These are phyloP conservation scores for Chimonanthus praecox DNA, from an alignment of 164 flowering plant genomes.

Conservation along the genomic window DNA sequence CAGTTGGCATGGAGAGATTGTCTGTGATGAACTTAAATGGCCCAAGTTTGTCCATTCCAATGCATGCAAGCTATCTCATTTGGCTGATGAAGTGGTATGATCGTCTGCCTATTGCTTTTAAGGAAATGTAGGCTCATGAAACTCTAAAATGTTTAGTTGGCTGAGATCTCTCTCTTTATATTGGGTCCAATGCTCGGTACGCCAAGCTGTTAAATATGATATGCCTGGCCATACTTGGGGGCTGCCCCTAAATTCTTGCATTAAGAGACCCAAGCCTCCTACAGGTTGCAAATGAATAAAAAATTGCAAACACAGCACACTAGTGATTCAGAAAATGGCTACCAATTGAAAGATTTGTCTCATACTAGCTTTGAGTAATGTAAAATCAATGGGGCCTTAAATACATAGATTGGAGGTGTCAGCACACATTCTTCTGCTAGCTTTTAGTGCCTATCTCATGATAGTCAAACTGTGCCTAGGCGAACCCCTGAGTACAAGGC, in stretches of 20 bases:
- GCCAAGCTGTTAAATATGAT: neutral
- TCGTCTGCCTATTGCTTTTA: constrained; percentile 4
- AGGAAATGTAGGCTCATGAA: neutral
- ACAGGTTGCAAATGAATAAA: neutral
- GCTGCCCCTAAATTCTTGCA: neutral
- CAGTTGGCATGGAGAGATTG: constrained; percentile 31
- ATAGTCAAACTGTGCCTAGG: too few species aligned
- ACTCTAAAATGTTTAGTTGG: neutral
- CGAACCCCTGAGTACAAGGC: too few species aligned
- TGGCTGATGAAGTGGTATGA: constrained; percentile 65
- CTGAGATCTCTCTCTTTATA: neutral
- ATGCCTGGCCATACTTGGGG: neutral
- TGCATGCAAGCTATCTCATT: constrained; percentile 34
- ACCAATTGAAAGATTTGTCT: neutral
- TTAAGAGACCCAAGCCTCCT: neutral
- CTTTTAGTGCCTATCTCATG: neutral
- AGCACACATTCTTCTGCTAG: neutral
- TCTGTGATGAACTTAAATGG: constrained; percentile 29
- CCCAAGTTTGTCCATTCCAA: constrained; percentile 22
- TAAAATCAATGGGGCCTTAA: neutral
- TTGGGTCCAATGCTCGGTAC: neutral
- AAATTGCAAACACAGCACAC: neutral
- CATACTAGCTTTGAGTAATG: too few species aligned
- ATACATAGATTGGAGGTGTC: neutral
- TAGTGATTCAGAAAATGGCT: neutral